Base-by-base conservation (phyloP, 2,329 filamentous ascomycete species). In the Blastomyces percursus region DNA sequence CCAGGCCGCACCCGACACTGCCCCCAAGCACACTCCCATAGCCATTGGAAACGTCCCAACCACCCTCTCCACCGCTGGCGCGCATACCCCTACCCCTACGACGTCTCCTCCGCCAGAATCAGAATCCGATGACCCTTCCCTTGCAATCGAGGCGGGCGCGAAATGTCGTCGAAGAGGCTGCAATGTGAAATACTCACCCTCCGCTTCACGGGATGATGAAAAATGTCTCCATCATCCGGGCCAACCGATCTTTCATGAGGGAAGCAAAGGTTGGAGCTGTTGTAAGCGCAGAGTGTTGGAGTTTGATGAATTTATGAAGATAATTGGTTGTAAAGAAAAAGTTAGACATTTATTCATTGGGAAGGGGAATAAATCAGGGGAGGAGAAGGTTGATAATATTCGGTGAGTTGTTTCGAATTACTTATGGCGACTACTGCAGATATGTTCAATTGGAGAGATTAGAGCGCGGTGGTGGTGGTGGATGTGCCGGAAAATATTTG, bases 271-370 rank as follows among this genome's bases (percentile, higher is more conserved):
- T 1, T 99, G 94, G 82, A 91, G 86, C 64, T 99, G 94, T 80
- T 99, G 94, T 79, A 97, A 97, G 83, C 82, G 91, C 70, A 84
- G 91, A 46, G 94, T 99, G 63, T 79, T 99, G 64, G 94, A 99
- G 73, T 99, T 99, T 75, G 92, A 99, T 74, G 88, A 97, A 76
- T 99, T 99, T 77, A 86, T 99, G 86, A 94, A 90, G 76, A 93
- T 99, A 64, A 86, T 89, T 69, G 94, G 94, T 1, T 99, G 94
- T 78, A 86, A 86, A 74, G 91, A 88, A 52, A 94, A 92, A 76
- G 79, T 81, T 52, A 81, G 83, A 64, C 94, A 99, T 79, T 76
- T 96, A 67, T 99, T 96, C 71, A 82, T 97, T 42, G 90, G 85
- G 7, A 82, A 85, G 68, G 84, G 83, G 69, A 90, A 90, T 76